Evolutionary conservation across 2,329 filamentous ascomycete genomes (phyloP), one percentile per base, ranked within the genome.

Genomic region (Xylariaceae sp.): DNA sequence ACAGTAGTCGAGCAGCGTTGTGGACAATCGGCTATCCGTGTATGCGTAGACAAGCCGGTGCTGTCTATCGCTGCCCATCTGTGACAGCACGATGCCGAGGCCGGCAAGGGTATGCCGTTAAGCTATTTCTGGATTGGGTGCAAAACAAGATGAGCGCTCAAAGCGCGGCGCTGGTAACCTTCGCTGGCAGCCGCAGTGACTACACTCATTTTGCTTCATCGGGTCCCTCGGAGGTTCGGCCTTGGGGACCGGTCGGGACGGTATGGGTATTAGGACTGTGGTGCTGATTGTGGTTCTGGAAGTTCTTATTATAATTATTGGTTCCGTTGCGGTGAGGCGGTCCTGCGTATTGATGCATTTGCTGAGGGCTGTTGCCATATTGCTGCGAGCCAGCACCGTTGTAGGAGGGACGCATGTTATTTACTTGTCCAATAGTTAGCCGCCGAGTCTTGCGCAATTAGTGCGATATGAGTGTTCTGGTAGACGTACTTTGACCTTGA

Each of bases 401-500:
- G 72, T 87, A 88, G 56, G 62, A 62, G 42, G 80, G 81, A 67
- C 85, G 82, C 68, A 81, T 80, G 61, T 82, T 82, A 65, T 79
- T 81, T 78, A 86, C 82, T 87, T 67, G 60, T 65, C 63, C 64
- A 57, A 73, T 73, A 73, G 74, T 77, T 74, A 79, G 73, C 56
- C 58, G 55, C 56, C 62, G 63, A 56, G 59, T 59, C 47, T 60
- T 59, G 58, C 59, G 59, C 47, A 34, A 54, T 57, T 60, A 58
- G 59, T 56, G 55, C 51, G 56, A 48, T 56, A 62, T 59, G 60
- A 64, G 62, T 61, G 51, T 58, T 64, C 61, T 61, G 58, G 55
- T 59, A 55, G 69, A 87, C 88, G 83, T 85, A 90, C 88, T 88
- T 73, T 89, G 87, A 67, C 82, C 85, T 65, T 89, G 88, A 66